phyloP scores from a whole-genome alignment of 2,329 filamentous ascomycete species.

The Phyllosticta capitalensis region DNA sequence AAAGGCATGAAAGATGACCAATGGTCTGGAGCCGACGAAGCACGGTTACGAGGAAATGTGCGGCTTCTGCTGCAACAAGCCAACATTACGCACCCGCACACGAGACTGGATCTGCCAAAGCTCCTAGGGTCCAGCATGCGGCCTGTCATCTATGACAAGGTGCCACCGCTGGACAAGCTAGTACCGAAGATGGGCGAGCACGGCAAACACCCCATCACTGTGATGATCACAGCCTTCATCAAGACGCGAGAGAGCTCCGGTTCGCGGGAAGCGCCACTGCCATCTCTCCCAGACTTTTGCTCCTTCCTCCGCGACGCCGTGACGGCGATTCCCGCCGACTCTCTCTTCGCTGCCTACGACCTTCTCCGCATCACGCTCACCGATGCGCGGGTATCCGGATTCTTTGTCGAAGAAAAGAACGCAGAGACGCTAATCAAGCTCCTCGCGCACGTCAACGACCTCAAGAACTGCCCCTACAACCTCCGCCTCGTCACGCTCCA shows the following conservation, averaged over 20 bases:
- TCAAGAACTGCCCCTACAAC: conserved; percentile 60
- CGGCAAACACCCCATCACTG: conserved; percentile 51
- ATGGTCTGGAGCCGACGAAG: conserved; percentile 65
- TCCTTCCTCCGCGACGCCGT: conserved; percentile 50
- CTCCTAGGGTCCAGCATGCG: conserved; percentile 55
- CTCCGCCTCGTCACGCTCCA: conserved; percentile 77
- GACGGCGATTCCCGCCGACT: conserved; percentile 48
- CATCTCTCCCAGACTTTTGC: conserved; percentile 58
- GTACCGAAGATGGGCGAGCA: conserved; percentile 62
- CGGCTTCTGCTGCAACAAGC: conserved; percentile 66
- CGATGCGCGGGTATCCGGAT: conserved; percentile 71
- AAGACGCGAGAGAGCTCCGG: conserved; percentile 49
- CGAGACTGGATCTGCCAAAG: conserved; percentile 58
- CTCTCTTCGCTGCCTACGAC: conserved; percentile 76
- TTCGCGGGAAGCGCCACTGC: conserved; percentile 58
- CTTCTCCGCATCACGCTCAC: conserved; percentile 68
- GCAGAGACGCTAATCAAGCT: conserved; percentile 48
- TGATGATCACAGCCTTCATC: conserved; percentile 61
- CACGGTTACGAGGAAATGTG: conserved; percentile 56
- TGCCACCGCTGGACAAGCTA: conserved; percentile 76
- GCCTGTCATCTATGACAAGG: conserved; percentile 64
- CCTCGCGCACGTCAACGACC: conserved; percentile 45
- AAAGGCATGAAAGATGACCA: conserved; percentile 65
- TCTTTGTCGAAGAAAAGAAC: conserved; percentile 63
- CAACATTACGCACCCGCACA: conserved; percentile 66